Conservation (phyloP, 805 yeast species). For the Tetrapisispora nanseiensis region DNA sequence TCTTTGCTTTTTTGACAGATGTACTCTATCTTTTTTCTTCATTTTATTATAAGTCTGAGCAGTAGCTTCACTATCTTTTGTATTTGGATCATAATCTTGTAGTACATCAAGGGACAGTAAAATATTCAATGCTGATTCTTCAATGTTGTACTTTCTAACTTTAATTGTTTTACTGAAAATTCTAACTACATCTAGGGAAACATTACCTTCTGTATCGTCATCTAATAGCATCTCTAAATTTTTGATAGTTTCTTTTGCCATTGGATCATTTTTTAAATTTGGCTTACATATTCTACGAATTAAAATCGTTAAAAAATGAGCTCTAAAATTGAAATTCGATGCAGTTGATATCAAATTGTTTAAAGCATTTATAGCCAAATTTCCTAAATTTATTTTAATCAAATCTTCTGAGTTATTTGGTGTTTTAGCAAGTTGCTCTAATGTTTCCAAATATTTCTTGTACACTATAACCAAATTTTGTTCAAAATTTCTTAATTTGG, state of each 20-base stretch:
- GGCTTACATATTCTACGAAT: conserved; percentile 63
- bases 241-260: conserved; percentile 50
- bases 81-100: conserved; percentile 64
- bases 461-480: conserved; percentile 65
- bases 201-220: conserved; percentile 77
- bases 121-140: conserved; percentile 69
- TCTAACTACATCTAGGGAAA: conserved; percentile 65
- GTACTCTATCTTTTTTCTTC: conserved; percentile 81
- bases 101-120: conserved; percentile 58
- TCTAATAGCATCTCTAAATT: conserved; percentile 59
- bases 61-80: conserved; percentile 33
- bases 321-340: conserved; percentile 71
- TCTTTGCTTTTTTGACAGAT: conserved; percentile 80
- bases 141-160: conserved; percentile 67
- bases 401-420: conserved; percentile 27
- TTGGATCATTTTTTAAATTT: conserved; percentile 31
- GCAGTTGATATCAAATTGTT: conserved; percentile 64
- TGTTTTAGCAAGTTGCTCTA: conserved; percentile 36
- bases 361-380: conserved; percentile 61
- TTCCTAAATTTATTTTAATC: conserved; percentile 33
- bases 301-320: conserved; percentile 59
- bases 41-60: conserved; percentile 40
- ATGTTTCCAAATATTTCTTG: conserved; percentile 49
- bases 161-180: conserved; percentile 59
- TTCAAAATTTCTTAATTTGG: conserved; percentile 68